Evolutionary conservation across 2,329 filamentous ascomycete genomes (phyloP), one percentile per base, ranked within the genome.

Genomic region (Atkinsonella texensis): DNA sequence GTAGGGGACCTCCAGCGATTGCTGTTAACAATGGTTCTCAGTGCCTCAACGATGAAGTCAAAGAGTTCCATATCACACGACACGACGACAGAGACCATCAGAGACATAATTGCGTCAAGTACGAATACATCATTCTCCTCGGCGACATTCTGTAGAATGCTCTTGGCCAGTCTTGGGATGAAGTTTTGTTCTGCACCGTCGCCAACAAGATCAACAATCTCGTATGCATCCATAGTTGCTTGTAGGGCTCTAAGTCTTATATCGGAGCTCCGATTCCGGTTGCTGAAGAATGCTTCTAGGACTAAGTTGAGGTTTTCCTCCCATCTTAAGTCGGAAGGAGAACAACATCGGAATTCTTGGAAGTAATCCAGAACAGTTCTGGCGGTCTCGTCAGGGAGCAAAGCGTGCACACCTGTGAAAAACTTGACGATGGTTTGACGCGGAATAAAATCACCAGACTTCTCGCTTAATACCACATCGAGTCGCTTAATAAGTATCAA

Each of bases 261-360:
- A 49, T 77, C 68, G 2, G 80, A 75, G 12, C 81, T 81, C 43
- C 84, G 77, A 11, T 66, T 70, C 33, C 72, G 73, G 59, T 87
- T 79, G 42, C 76, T 74, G 58, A 86, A 81, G 60, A 89, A 84
- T 1, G 75, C 75, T 18, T 77, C 70, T 15, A 87, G 63, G 1
- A 89, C 74, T 28, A 79, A 67, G 15, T 70, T 68, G 50, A 85
- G 71, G 49, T 87, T 85, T 2, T 74, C 68, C 55, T 84, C 75
- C 85, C 85, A 89, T 38, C 79, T 71, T 46, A 74, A 66, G 58
- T 87, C 83, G 0, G 85, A 86, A 2, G 85, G 85, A 44, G 83
- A 84, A 58, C 86, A 85, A 59, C 80, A 83, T 45, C 83, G 74
- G 56, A 85, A 84, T 50, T 86, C 79, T 51, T 77, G 75, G 56